These are phyloP conservation scores for Yamadazyma diddensiae DNA, from an alignment of 1,139 yeast species.

Conservation along the genomic window DNA sequence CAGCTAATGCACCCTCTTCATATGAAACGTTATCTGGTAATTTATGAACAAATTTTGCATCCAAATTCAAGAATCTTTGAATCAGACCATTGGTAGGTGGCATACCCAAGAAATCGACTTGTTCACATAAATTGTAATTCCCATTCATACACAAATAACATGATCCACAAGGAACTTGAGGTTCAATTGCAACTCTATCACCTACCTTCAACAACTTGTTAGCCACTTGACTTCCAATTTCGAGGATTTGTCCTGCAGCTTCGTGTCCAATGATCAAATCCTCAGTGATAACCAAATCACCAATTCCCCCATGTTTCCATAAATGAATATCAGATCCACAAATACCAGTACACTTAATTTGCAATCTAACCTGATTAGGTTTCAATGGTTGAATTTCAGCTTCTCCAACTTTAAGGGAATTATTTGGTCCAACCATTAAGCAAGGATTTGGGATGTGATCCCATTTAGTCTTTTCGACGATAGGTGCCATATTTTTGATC, in stretches of 20 bases:
- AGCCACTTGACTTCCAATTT: constrained; percentile 25
- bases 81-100: constrained; percentile 17
- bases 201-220: constrained; percentile 24
- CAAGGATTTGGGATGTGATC: constrained; percentile 18
- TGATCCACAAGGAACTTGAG: constrained; percentile 67
- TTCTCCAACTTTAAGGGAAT: constrained; percentile 14
- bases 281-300: constrained; percentile 24
- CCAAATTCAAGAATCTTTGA: constrained; percentile 18
- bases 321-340: constrained; percentile 36
- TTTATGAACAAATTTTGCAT: constrained; percentile 18
- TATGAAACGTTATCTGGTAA: constrained; percentile 27
- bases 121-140: constrained; percentile 62
- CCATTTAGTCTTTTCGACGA: constrained; percentile 17
- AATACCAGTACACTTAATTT: constrained; percentile 42
- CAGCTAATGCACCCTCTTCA: constrained; percentile 33
- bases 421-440: constrained; percentile 16
- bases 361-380: constrained; percentile 63
- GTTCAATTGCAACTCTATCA: constrained; percentile 39
- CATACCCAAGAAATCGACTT: constrained; percentile 18
- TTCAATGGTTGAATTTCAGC: constrained; percentile 20
- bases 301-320: constrained; percentile 32
- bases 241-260: constrained; percentile 29
- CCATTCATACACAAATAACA: constrained; percentile 70
- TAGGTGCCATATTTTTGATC: constrained; percentile 15
- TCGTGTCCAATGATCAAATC: constrained; percentile 33